Evolutionary conservation across 148 eudicot species (phyloP).

Genomic region (Persicaria tinctoria): DNA sequence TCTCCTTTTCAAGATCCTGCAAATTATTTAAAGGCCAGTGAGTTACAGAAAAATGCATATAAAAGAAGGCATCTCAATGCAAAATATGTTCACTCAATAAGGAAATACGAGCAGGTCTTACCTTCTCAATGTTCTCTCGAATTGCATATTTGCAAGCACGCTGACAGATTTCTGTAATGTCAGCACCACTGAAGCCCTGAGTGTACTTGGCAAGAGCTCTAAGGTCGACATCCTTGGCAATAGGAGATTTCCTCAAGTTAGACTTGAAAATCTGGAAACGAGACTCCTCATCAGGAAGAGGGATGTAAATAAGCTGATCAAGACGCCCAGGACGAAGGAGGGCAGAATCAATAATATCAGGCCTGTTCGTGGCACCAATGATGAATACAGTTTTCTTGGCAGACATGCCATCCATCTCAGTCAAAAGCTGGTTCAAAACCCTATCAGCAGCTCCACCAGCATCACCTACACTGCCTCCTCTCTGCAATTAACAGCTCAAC

Average conservation of each 20-base stretch:
- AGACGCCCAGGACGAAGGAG: conserved; percentile 86
- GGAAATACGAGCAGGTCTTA: conserved; percentile 12
- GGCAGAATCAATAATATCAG: conserved; percentile 83
- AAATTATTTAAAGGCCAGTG: not conserved
- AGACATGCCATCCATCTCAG: conserved; percentile 94
- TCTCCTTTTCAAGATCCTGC: conserved; percentile 79
- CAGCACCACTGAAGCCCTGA: conserved; percentile 92
- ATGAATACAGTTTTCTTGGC: conserved; percentile 89
- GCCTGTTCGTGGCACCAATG: conserved; percentile 86
- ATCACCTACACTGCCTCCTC: conserved; percentile 84
- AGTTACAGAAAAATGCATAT: too few relatives aligned
- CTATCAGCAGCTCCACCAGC: conserved; percentile 95
- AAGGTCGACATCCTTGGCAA: conserved; percentile 69
- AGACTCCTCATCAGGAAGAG: conserved; percentile 84
- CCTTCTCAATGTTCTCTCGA: conserved; percentile 81
- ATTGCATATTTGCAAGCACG: conserved; percentile 90
- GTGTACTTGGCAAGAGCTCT: conserved; percentile 81
- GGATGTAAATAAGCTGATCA: conserved; percentile 81
- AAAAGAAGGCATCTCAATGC: too few relatives aligned
- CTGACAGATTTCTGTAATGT: conserved; percentile 86
- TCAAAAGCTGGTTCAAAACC: conserved; percentile 75
- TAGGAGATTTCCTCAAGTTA: conserved; percentile 67
- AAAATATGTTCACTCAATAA: too few relatives aligned
- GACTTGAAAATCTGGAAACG: conserved; percentile 73
- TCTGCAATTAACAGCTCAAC: conserved; percentile 25